Evolutionary conservation across 306 rosid species (phyloP), one percentile per base, ranked within the genome.

Genomic region (Sesbania bispinosa): DNA sequence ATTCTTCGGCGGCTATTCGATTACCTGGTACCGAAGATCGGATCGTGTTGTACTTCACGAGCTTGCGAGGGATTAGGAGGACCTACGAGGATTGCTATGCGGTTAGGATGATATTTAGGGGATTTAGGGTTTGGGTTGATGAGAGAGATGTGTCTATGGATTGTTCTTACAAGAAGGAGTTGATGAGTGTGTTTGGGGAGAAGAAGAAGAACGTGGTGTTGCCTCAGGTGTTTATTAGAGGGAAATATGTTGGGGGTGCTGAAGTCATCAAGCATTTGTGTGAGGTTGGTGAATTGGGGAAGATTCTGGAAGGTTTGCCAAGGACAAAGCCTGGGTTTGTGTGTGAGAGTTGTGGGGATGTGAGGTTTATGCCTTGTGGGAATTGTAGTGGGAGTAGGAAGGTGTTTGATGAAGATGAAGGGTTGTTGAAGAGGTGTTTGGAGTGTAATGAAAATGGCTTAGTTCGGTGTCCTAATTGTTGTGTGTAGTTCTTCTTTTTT

Each of bases 381-480:
- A 76, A 83, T 81, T 94, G 99, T 65, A 79, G 89, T 74, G 99
- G 99, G 29, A 91, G 99, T 52, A 88, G 91, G 82, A 94, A 94
- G 84, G 75, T 94, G 67, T 94, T 77, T 62, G 95, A 91, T 76
- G 96, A 94, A 51, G 97, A 89, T 55, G 97, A 90, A 79, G 86
- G 79, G 10, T 54, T 77, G 59, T 61, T 83, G 57, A 91, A 88
- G 84, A 83, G 96, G 62, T 94, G 99, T 76, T 10, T 69, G 58
- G 93, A 87, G 18, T 94, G 99, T 85, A 94, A 94, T 33, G 99
- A 94, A 64, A 94, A 94, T 38, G 99, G 99, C 6, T 79, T 94
- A 74, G 78, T 81, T 70, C 86, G 96, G n/a, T 94, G 99, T 71
- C 92, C 93, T 2, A 80, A 91, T 83, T 94, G 99, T 54, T 75